Conservation (phyloP, 306 rosid species). For the Glycyrrhiza uralensis region DNA sequence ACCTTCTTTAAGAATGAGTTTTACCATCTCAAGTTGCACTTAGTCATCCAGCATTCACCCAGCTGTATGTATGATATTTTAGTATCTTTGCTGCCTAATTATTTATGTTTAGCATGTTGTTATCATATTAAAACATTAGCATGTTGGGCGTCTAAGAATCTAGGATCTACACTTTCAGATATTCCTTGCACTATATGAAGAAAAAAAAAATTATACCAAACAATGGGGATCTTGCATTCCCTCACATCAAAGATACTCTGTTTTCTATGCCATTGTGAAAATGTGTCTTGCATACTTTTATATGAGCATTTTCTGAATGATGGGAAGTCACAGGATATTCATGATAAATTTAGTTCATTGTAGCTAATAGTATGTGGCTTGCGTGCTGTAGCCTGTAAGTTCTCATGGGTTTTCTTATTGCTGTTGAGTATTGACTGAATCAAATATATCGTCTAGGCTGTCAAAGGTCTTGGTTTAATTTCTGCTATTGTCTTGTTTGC, state of each 20-base stretch:
- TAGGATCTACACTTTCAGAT: not conserved
- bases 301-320: not conserved
- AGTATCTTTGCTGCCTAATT: not conserved
- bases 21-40: not conserved
- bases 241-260: not conserved
- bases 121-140: conserved; percentile 11
- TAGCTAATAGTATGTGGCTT: not conserved
- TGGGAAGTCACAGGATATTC: not conserved
- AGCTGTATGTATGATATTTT: not conserved
- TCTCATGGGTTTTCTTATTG: not conserved
- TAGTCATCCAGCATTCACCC: not conserved
- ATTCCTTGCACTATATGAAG: not conserved
- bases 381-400: not conserved
- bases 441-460: not conserved
- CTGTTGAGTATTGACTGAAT: not conserved
- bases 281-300: not conserved
- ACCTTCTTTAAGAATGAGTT: not conserved
- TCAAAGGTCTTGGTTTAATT: not conserved
- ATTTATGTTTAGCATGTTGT: not conserved
- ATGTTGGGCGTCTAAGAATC: not conserved
- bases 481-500: not conserved
- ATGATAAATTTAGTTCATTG: not conserved
- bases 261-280: not conserved
- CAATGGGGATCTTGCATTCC: not conserved
- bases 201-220: not conserved